Percentiles rank a stretch among this genome's conserved stretches.
These are phyloP conservation scores for Cylindrotheca closterium DNA, from an alignment of 108 stramenopile genomes.

Conservation along the genomic window DNA sequence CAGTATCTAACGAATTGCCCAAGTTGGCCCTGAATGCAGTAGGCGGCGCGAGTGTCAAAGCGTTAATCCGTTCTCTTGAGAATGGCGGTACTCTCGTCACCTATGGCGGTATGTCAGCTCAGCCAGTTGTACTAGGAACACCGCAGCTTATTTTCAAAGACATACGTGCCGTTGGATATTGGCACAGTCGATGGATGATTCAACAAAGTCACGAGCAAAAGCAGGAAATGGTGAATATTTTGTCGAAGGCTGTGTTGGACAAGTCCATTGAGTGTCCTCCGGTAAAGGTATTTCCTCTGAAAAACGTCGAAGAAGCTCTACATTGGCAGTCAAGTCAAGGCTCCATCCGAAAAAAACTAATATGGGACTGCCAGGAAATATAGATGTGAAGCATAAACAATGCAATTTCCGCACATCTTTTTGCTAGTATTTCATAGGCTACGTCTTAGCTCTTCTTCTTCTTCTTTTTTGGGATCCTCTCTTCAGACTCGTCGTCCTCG, in stretches of 20 bases:
- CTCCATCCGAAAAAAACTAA: conserved; percentile 21
- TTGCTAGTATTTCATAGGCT: background rate
- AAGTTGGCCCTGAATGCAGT: conserved; percentile 47
- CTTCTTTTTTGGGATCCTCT: conserved; percentile 20
- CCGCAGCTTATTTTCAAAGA: conserved; percentile 47
- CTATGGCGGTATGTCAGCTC: conserved; percentile 56
- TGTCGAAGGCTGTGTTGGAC: conserved; percentile 22
- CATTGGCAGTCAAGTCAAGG: conserved; percentile 17
- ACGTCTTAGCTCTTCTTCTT: conserved; percentile 13
- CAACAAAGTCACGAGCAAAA: conserved; percentile 3
- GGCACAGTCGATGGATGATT: conserved; percentile 59
- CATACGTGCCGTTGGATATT: conserved; percentile 37
- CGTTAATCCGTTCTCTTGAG: conserved; percentile 26
- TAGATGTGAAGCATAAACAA: too few relatives aligned
- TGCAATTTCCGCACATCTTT: background rate
- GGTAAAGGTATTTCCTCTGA: conserved; percentile 16
- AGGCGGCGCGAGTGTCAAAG: conserved; percentile 38
- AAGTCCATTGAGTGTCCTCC: conserved; percentile 31
- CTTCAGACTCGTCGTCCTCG: background rate
- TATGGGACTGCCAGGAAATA: conserved; percentile 27
- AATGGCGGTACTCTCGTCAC: conserved; percentile 41
- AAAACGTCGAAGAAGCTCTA: conserved; percentile 27
- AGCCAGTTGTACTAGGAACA: conserved; percentile 36
- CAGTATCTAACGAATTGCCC: conserved; percentile 16
- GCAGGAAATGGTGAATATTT: conserved; percentile 21